phyloP scores from a whole-genome alignment of 768 basidiomycete species.

The Tulasnella sp. region DNA sequence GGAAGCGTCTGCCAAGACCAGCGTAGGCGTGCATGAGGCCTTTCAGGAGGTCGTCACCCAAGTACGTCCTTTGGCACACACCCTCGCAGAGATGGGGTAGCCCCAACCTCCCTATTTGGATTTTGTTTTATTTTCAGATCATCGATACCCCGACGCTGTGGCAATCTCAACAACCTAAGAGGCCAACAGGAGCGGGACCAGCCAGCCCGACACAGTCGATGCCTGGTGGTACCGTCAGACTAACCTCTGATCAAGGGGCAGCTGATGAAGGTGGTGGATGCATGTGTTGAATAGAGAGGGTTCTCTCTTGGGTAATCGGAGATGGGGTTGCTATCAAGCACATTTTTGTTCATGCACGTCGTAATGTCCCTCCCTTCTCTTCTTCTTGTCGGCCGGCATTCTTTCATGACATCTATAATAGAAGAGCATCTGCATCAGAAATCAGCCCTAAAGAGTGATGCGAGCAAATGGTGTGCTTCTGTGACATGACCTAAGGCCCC shows the following conservation, averaged over 20 bases:
- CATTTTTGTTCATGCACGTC: no score
- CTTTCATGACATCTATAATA: no score
- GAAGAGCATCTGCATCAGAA: no score
- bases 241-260: conserved; percentile 5
- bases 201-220: conserved; percentile 10
- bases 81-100: neutral
- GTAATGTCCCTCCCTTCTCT: no score
- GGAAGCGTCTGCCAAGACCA: conserved; percentile 89
- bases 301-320: conserved; percentile 13
- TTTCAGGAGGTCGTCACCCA: conserved; percentile 66
- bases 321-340: no score
- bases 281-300: conserved; percentile 34
- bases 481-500: no score
- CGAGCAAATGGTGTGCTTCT: no score
- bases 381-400: no score
- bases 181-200: neutral
- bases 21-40: conserved; percentile 66
- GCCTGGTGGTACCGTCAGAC: conserved; percentile 18
- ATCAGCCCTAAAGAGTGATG: no score
- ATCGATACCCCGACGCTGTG: conserved; percentile 75
- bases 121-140: no score
- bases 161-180: conserved; percentile 24
- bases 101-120: no score
- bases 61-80: conserved; percentile 33
- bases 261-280: conserved; percentile 18